These are phyloP conservation scores for Erigeron canadensis DNA, from an alignment of 129 eudicot genomes.

Conservation along the genomic window DNA sequence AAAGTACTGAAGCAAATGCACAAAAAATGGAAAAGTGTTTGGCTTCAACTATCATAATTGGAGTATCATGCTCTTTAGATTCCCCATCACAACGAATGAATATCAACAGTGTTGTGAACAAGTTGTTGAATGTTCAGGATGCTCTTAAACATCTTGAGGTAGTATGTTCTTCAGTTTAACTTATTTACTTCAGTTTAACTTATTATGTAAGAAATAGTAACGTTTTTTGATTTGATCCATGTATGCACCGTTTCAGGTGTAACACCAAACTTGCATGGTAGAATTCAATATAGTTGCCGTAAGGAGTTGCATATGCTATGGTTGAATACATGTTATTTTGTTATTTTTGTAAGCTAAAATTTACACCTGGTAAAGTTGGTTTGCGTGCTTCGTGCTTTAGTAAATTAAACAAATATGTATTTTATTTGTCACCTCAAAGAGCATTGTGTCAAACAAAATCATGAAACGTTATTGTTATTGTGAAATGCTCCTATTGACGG, in stretches of 20 bases:
- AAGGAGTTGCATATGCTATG: no score
- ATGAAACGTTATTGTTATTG: not conserved
- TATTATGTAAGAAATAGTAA: not conserved
- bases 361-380: no score
- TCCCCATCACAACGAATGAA: conserved; percentile 15
- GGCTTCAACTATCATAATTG: conserved; percentile 15
- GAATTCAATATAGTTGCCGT: not conserved
- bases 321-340: no score
- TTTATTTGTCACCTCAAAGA: no score
- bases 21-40: conserved; percentile 8
- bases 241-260: not conserved
- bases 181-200: not conserved
- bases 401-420: no score
- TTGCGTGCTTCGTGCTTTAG: no score
- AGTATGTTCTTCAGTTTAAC: no score
- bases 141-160: not conserved
- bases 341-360: no score
- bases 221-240: not conserved
- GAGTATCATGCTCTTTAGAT: conserved; percentile 23
- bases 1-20: not conserved
- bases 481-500: conserved; percentile 1
- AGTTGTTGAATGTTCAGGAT: conserved; percentile 9
- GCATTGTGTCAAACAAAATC: no score
- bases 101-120: conserved; percentile 10
- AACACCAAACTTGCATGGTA: not conserved